Base-by-base conservation (phyloP, 2,329 filamentous ascomycete genomes). In the Phialemonium atrogriseum region DNA sequence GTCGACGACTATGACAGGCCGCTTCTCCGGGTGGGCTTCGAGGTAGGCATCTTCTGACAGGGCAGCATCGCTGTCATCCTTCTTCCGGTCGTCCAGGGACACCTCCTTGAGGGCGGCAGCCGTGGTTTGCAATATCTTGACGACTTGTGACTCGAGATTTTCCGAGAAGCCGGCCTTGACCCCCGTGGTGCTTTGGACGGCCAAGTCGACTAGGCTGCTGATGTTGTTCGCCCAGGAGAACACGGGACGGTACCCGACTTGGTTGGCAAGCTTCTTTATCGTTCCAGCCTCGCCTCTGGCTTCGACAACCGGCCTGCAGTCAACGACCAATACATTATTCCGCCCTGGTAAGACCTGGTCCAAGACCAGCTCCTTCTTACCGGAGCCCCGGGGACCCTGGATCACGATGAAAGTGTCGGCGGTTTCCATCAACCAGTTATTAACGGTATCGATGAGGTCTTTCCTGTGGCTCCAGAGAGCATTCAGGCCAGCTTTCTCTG, bases 171-270 rank as follows among this genome's bases (percentile, higher is more conserved):
- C 88, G 5, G 87, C 84, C 59, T 96, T 95, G 36, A 93, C 84
- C 10, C 89, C 89, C 13, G 89, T 94, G 10, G 91, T 91, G 45
- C 88, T 84, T 54, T 95, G 89, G 2, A 91, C 85, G 14, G 89
- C 91, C 22, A 96, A 72, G 46, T 96, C 91, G 41, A 94, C 68
- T 59, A 95, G 75, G 52, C 87, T 94, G 58, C 84, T 94, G 43
- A 96, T 76, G 49, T 79, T 94, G 56, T 96, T 95, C 60, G 93
- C 83, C 84, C 88, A 96, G 0, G 85, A 93, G 54, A 98, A 98
- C 0, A 98, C 77, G 0, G 91, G 91, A 7, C 84, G 71, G 52
- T 95, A 96, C 7, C 91, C 89, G 29, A 96, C 88, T 41, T 88
- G 77, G 2, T 67, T 62, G 1, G 89, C 91, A 5, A 91, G 78